These are phyloP conservation scores for Chernovozyma sophiae-reginae DNA, from an alignment of 1,139 yeast species.

Conservation along the genomic window DNA sequence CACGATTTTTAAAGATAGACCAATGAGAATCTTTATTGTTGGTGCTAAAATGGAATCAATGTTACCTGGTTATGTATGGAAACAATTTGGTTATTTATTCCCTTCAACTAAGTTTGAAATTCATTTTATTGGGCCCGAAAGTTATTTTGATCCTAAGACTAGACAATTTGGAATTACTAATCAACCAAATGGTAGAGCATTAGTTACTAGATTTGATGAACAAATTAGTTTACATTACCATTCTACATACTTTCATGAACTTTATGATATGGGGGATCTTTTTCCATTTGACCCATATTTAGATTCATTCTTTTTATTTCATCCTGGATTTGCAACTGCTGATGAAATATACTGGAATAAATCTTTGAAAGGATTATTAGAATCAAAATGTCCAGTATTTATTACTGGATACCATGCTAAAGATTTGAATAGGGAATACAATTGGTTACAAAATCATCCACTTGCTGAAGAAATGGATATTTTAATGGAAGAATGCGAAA, in stretches of 20 bases:
- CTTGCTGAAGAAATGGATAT: conserved; percentile 69
- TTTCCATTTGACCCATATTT: conserved; percentile 97
- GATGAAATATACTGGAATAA: conserved; percentile 81
- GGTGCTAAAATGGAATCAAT: conserved; percentile 95
- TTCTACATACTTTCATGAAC: conserved; percentile 85
- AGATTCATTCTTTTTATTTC: conserved; percentile 89
- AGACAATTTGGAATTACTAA: conserved; percentile 34
- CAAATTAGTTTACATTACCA: conserved; percentile 75
- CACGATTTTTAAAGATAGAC: conserved; percentile 68
- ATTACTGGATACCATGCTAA: conserved; percentile 84
- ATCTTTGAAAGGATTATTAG: conserved; percentile 79
- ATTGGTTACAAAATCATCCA: conserved; percentile 65
- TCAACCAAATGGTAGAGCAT: conserved; percentile 51
- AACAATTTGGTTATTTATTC: conserved; percentile 81
- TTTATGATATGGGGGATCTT: conserved; percentile 87
- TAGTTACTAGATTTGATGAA: conserved; percentile 70
- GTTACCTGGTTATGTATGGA: conserved; percentile 94
- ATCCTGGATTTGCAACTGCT: conserved; percentile 88
- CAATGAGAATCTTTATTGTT: conserved; percentile 80
- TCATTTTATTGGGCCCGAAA: conserved; percentile 93
- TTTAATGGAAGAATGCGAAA: conserved; percentile 68
- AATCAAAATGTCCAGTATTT: conserved; percentile 87
- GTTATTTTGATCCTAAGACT: conserved; percentile 60
- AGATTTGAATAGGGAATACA: conserved; percentile 67
- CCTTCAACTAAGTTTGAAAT: conserved; percentile 81